Base-by-base conservation (phyloP, 2,329 filamentous ascomycete species). In the Zymoseptoria tritici region DNA sequence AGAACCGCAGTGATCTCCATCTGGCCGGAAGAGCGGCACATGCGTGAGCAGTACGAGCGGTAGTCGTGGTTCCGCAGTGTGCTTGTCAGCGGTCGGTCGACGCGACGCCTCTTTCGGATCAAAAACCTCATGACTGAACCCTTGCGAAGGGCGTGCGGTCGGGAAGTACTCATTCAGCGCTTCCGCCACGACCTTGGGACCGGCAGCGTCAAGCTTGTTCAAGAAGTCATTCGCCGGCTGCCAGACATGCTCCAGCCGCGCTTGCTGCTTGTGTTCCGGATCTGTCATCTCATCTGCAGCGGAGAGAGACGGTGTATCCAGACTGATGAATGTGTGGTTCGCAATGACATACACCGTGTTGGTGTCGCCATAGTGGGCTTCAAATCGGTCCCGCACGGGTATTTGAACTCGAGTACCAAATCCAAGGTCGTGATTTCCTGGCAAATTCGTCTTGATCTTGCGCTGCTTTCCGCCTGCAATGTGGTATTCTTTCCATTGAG, bases 361-460 rank as follows among this genome's bases (percentile, higher is more conserved):
- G n/a, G 87, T 84, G 58, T 94, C 87, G 4, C 94, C 94, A 75
- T 99, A 97, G 71, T 87, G 96, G 3, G 87, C 85, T 69, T 88
- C 84, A 73, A 97, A 99, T 16, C 94, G 82, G 68, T 94, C 81
- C 56, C 92, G 84, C 36, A 96, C 90, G 0, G 88, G 81, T 8
- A 87, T 72, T 71, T 96, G 90, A 54, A 99, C 86, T 52, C 92
- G 89, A 21, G 85, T 85, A 2, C 90, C 93, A 70, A 97, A 96
- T 0, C 94, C 94, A 49, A 97, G 75, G 72, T 99, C 94, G 72
- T 99, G 94, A 70, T 99, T 99, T 2, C 94, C 94, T 0, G 94
- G 94, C 59, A 99, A 72, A 70, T 88, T 93, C 19, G 89, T 85
- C 57, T 97, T 87, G 57, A 97, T 78, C 74, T 88, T 91, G 59